Evolutionary conservation across 306 rosid species (phyloP).

Genomic region (Dalbergia cochinchinensis): DNA sequence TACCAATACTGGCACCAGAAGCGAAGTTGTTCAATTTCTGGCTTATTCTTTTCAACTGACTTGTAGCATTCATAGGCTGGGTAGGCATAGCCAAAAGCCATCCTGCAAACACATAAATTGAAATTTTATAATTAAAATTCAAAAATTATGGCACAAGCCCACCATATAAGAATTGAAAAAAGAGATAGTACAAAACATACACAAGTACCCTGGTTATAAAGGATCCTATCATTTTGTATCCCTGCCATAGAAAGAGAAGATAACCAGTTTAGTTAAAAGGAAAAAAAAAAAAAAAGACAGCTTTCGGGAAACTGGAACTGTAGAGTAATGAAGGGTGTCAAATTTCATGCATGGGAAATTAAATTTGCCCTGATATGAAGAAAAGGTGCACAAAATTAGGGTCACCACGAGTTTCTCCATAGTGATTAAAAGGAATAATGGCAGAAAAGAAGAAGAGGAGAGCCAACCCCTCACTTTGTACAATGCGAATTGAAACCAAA

Average conservation of each 20-base stretch:
- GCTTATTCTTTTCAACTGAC: slow-evolving; percentile 78
- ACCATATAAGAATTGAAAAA: slow-evolving; percentile 22
- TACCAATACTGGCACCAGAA: slow-evolving; percentile 99
- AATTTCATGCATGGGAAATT: not conserved
- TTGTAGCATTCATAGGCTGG: slow-evolving; percentile 97
- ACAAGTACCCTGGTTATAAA: slow-evolving; percentile 84
- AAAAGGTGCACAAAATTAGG: slow-evolving; percentile 8
- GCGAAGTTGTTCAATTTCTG: slow-evolving; percentile 86
- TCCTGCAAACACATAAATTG: slow-evolving; percentile 56
- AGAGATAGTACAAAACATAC: slow-evolving; percentile 59
- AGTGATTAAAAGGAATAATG: no score
- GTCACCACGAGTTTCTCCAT: not conserved
- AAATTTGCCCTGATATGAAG: not conserved
- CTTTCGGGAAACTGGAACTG: slow-evolving; percentile 27
- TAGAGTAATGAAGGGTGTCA: not conserved
- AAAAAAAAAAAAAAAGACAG: slow-evolving; percentile 34
- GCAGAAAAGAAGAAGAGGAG: no score
- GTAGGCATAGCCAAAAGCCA: slow-evolving; percentile 91
- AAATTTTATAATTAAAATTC: not conserved
- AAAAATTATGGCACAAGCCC: slow-evolving; percentile 5
- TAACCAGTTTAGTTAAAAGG: slow-evolving; percentile 12
- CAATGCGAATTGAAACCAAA: slow-evolving; percentile 14
- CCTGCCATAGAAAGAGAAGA: slow-evolving; percentile 53
- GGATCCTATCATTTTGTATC: slow-evolving; percentile 83
- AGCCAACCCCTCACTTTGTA: no score